Base-by-base conservation (phyloP, 2,329 filamentous ascomycete species). In the Colletotrichum plurivorum region DNA sequence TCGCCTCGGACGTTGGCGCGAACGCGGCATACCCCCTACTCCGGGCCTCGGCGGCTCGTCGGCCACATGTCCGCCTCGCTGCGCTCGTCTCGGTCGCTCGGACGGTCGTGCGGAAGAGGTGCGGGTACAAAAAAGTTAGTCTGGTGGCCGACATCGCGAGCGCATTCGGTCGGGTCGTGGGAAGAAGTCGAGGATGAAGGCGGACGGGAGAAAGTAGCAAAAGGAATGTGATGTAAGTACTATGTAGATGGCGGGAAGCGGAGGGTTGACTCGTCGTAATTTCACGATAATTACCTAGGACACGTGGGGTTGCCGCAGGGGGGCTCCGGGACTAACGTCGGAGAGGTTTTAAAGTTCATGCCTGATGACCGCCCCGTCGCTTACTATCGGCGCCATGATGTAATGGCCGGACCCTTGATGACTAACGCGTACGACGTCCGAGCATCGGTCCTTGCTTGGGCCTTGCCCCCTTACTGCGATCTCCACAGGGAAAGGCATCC, bases 111-210 rank as follows among this genome's bases (percentile, higher is more conserved):
- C 90, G 88, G 78, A 91, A 88, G 63, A 93, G 79, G 73, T 90
- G 89, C 53, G 92, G 90, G 73, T 92, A 93, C 18, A 93, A 83
- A 75, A 93, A 93, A 16, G 88, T 88, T 69, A 93, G 83, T 75
- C 91, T 85, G 69, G 84, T 82, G 25, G 87, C 84, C 71, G 90
- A 85, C 89, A 93, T 93, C 16, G 48, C 8, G 43, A 20, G 22
- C 22, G 22, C 58, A 61, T 53, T 27, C 15, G 36, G 5, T 27
- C 49, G 49, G 20, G 27, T 41, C 41, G 41, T 22, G 27, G 9
- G 31, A 36, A 10, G 10, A 36, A 36, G 22, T 9, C 18, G 12
- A 41, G n/a, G 13, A 2, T 13, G 49, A 52, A 27, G 12, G 22
- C 20, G 12, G 49, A 15, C 49, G 49, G 18, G 20, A 25, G 39